A percentile compares a stretch with the other conserved stretches of the same genome.
phyloP scores from a whole-genome alignment of 371 early-diverging fungal genomes.

The Circinella minor region DNA sequence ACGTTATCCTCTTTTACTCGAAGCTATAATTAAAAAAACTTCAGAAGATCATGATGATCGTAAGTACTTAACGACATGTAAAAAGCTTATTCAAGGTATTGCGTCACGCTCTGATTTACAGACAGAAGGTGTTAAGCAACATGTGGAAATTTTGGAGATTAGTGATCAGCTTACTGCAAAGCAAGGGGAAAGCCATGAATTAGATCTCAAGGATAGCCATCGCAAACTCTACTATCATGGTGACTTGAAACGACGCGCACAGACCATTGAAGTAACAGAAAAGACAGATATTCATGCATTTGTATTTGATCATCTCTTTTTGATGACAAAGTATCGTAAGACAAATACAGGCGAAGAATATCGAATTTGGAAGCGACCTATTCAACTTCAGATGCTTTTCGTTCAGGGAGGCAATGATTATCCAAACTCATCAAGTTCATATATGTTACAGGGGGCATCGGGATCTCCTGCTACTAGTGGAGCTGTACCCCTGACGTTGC shows the following conservation, averaged over 20 bases:
- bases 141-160: constrained; percentile 39
- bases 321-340: constrained; percentile 77
- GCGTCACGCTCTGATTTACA: constrained; percentile 45
- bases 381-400: constrained; percentile 65
- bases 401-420: constrained; percentile 36
- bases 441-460: constrained; percentile 1
- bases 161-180: constrained; percentile 52
- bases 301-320: constrained; percentile 87
- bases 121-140: constrained; percentile 31
- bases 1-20: constrained; percentile 87
- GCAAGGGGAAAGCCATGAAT: constrained; percentile 61
- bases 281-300: constrained; percentile 77
- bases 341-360: constrained; percentile 60
- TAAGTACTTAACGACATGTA: constrained; percentile 76
- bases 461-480: neutral
- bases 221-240: constrained; percentile 82
- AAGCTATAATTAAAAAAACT: constrained; percentile 85
- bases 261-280: constrained; percentile 69
- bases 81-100: constrained; percentile 52
- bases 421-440: constrained; percentile 4
- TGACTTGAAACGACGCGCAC: constrained; percentile 70
- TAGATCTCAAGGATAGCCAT: constrained; percentile 73
- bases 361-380: constrained; percentile 70
- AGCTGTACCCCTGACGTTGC: constrained; percentile 29
- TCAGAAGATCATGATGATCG: constrained; percentile 83